phyloP scores from a whole-genome alignment of 345 rosid species.

The Pugionium dolabratum region DNA sequence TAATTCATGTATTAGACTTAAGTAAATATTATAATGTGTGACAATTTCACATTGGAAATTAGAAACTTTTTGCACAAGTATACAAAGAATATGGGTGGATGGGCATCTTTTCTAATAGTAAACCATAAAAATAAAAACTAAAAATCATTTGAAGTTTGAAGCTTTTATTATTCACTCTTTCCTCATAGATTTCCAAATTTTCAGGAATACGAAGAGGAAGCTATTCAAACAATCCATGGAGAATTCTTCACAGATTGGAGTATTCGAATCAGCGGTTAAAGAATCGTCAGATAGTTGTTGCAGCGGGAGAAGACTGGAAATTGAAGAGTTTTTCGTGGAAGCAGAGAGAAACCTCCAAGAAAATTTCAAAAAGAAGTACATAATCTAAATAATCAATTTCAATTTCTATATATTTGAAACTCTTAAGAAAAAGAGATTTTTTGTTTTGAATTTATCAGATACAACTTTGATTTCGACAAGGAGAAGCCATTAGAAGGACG shows the following conservation, averaged over 20 bases:
- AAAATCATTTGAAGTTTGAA: conserved; percentile 32
- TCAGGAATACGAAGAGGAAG: conserved; percentile 38
- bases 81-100: no score
- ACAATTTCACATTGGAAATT: no score
- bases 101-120: no score
- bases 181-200: not conserved
- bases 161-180: conserved; percentile 23
- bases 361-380: conserved; percentile 58
- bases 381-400: not conserved
- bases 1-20: no score
- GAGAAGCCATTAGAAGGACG: conserved; percentile 77
- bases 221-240: conserved; percentile 38
- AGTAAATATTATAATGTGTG: no score
- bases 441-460: conserved; percentile 39
- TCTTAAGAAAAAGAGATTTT: not conserved
- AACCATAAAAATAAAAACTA: no score
- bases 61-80: no score
- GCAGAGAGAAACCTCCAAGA: conserved; percentile 52
- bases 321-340: conserved; percentile 66
- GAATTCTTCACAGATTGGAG: not conserved
- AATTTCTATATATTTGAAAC: no score
- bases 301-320: conserved; percentile 46
- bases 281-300: conserved; percentile 41
- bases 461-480: conserved; percentile 61
- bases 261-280: no score